Conservation (phyloP, 2,329 filamentous ascomycete species). For the Lachnellula occidentalis region DNA sequence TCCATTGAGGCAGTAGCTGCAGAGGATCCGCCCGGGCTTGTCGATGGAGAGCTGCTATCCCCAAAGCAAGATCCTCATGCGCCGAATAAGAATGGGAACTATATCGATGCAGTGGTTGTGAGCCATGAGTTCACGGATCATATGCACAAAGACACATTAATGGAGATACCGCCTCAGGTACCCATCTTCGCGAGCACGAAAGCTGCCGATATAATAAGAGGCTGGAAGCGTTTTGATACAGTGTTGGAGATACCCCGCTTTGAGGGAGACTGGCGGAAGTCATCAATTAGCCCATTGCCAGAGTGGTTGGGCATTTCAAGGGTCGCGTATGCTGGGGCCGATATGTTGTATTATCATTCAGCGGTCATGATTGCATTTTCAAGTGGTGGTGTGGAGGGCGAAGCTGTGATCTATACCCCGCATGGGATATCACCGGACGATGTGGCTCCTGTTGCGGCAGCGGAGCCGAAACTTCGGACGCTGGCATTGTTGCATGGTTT, state of each 20-base stretch:
- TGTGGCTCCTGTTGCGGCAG: constrained; percentile 38
- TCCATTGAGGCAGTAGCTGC: constrained; percentile 39
- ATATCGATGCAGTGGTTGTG: constrained; percentile 54
- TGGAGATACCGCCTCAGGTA: constrained; percentile 46
- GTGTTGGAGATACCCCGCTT: constrained; percentile 38
- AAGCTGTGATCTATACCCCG: constrained; percentile 59
- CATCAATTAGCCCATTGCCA: constrained; percentile 37
- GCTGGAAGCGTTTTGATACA: constrained; percentile 54
- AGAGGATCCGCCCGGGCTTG: neutral
- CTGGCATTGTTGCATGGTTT: constrained; percentile 60
- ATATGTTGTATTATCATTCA: constrained; percentile 54
- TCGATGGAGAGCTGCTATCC: neutral
- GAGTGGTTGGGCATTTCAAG: constrained; percentile 57
- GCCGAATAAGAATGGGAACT: constrained; percentile 9
- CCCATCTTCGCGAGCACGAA: constrained; percentile 56
- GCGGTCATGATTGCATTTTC: constrained; percentile 55
- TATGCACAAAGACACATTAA: constrained; percentile 55
- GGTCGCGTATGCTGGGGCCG: constrained; percentile 47
- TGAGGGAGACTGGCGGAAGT: constrained; percentile 30
- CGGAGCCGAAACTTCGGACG: constrained; percentile 42
- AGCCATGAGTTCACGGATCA: constrained; percentile 66
- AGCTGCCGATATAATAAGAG: constrained; percentile 49
- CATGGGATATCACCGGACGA: constrained; percentile 51
- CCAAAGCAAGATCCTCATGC: neutral
- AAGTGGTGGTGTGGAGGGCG: constrained; percentile 30